These are phyloP conservation scores for Orbilia quercus DNA, from an alignment of 2,329 filamentous ascomycete genomes.

Conservation along the genomic window DNA sequence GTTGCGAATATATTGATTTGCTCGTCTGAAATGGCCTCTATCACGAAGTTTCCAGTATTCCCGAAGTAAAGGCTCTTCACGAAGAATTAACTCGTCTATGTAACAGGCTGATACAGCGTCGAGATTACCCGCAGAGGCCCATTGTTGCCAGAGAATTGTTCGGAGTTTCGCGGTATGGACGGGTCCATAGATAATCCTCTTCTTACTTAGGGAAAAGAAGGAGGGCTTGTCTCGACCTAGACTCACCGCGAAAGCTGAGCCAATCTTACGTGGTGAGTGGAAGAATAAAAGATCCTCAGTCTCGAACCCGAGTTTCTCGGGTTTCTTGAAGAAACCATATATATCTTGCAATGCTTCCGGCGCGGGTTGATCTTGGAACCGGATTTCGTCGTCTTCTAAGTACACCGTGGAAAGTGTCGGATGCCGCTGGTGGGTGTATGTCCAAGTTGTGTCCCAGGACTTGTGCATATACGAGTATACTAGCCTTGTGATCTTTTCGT, in stretches of 20 bases:
- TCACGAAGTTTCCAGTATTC: slow-evolving; percentile 63
- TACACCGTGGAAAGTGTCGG: slow-evolving; percentile 62
- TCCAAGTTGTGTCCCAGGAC: slow-evolving; percentile 62
- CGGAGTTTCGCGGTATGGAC: slow-evolving; percentile 66
- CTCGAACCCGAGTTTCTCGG: slow-evolving; percentile 59
- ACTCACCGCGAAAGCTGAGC: slow-evolving; percentile 28
- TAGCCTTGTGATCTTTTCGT: slow-evolving; percentile 62
- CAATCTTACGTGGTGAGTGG: slow-evolving; percentile 58
- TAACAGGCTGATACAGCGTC: slow-evolving; percentile 67
- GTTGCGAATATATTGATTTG: slow-evolving; percentile 65
- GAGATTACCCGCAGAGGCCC: slow-evolving; percentile 65
- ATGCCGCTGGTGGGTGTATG: slow-evolving; percentile 63
- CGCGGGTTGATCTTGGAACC: slow-evolving; percentile 55
- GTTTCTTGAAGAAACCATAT: slow-evolving; percentile 56
- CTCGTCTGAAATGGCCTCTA: slow-evolving; percentile 64
- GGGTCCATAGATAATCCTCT: slow-evolving; percentile 61
- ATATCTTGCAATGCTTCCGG: slow-evolving; percentile 39
- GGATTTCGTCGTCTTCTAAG: slow-evolving; percentile 44
- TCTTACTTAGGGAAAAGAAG: slow-evolving; percentile 57
- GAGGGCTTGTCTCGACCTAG: slow-evolving; percentile 24
- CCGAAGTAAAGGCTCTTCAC: slow-evolving; percentile 64
- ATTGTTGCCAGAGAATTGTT: slow-evolving; percentile 67
- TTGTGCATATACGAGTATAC: slow-evolving; percentile 58
- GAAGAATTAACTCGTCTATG: slow-evolving; percentile 67
- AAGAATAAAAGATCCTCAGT: slow-evolving; percentile 63